Percentiles rank a stretch among this genome's conserved stretches.
Conservation (phyloP, 129 eudicot genomes). For the Artemisia annua region DNA sequence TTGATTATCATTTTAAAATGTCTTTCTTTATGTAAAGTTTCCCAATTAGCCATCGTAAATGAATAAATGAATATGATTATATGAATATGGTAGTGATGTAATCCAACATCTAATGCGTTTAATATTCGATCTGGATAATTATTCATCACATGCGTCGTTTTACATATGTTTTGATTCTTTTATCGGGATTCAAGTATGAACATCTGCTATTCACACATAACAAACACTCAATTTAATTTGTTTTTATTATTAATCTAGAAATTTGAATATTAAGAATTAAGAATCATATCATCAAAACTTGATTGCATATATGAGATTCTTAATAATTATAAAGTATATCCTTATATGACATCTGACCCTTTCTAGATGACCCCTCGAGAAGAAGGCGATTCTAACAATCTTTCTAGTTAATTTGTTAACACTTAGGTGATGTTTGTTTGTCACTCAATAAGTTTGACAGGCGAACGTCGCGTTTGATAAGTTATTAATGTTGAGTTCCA, state of each 20-base stretch:
- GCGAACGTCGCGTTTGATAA: too few species aligned
- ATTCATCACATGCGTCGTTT: neutral
- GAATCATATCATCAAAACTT: neutral
- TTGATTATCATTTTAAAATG: neutral
- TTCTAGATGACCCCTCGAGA: too few species aligned
- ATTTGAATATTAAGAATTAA: neutral
- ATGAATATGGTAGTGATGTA: conserved; percentile 4
- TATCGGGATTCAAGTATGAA: too few species aligned
- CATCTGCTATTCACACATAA: neutral
- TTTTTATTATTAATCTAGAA: neutral
- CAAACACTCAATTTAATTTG: neutral
- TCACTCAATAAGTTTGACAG: too few species aligned
- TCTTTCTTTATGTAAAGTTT: neutral
- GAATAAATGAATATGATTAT: neutral
- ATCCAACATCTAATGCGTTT: neutral
- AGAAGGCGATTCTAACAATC: too few species aligned
- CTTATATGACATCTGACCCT: too few species aligned
- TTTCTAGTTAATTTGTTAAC: too few species aligned
- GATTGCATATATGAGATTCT: too few species aligned
- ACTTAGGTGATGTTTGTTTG: too few species aligned
- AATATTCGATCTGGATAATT: neutral
- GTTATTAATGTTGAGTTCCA: too few species aligned
- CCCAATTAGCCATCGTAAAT: neutral
- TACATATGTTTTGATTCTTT: neutral
- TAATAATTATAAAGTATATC: too few species aligned